These are phyloP conservation scores for Penicillium sp. DNA, from an alignment of 2,329 filamentous ascomycete genomes.

Conservation along the genomic window DNA sequence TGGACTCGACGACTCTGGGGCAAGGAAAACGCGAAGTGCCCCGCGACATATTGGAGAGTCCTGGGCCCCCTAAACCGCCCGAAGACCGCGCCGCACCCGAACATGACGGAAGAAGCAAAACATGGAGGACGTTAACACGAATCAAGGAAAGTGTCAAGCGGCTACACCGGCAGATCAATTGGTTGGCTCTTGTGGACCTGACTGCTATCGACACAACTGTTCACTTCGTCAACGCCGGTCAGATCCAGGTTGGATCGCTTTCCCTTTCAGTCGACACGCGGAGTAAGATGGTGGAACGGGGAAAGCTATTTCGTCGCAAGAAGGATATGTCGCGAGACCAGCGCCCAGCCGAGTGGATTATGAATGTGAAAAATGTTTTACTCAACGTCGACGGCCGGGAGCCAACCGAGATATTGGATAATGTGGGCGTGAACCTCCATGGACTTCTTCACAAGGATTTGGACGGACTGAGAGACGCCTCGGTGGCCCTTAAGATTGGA, in stretches of 20 bases:
- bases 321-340: conserved; percentile 62
- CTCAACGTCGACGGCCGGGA: conserved; percentile 84
- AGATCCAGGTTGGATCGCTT: conserved; percentile 77
- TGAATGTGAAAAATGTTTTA: conserved; percentile 78
- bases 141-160: conserved; percentile 83
- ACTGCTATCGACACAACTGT: conserved; percentile 77
- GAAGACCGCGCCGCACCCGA: conserved; percentile 21
- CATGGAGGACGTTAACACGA: conserved; percentile 75
- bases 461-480: conserved; percentile 84
- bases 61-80: conserved; percentile 20
- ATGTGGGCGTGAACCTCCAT: conserved; percentile 83
- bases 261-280: conserved; percentile 87
- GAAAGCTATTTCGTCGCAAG: conserved; percentile 81
- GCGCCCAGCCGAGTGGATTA: conserved; percentile 89
- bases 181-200: conserved; percentile 85
- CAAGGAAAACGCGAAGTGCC: conserved; percentile 21
- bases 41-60: conserved; percentile 19
- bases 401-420: conserved; percentile 82
- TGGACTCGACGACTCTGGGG: conserved; percentile 67
- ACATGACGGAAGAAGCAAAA: conserved; percentile 56
- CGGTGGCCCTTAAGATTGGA: conserved; percentile 85
- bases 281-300: conserved; percentile 84
- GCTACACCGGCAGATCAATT: conserved; percentile 80
- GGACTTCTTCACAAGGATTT: conserved; percentile 81
- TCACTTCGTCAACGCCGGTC: conserved; percentile 76